Evolutionary conservation across 164 flowering plant genomes (phyloP), one percentile per base, ranked within the genome.

Genomic region (Chloranthus sessilifolius): DNA sequence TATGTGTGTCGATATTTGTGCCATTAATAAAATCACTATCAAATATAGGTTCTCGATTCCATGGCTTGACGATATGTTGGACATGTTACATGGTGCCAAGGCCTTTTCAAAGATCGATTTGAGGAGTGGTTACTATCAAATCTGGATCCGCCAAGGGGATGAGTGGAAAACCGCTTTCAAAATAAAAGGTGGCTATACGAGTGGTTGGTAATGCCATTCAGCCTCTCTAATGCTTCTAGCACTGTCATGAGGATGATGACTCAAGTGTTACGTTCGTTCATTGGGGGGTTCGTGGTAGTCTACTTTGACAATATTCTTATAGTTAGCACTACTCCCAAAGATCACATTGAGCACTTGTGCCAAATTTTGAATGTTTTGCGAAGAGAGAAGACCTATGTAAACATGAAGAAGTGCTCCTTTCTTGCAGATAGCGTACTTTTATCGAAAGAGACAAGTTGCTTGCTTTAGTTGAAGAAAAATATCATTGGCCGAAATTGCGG

Each of bases 11-110:
- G 37, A 48, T 48, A 48, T 36, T 17, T 8, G 27, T 1, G 52
- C 38, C 21, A 48, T 48, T 20, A 48, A 48, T n/a, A 48, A 48
- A 15, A 48, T 48, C 52, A 48, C 35, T 3, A 15, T 48, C 24
- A 48, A 48, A 26, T 48, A 48, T 31, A 16, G 20, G 33, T 45
- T 45, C 25, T 30, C 49, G 2, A 45, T 45, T 5, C 29, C 49
- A 16, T 4, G 49, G 2, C 49, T 24, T 24, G 17, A 45, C 33
- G 11, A 45, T 15, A 45, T 25, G 49, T 25, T 45, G 8, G 49
- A 45, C 7, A 45, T 45, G 20, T 15, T 45, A 30, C 14, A 2
- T 12, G 15, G 48, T 0, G 16, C 49, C 11, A 24, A 19, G 26
- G 20, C n/a, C 12, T 45, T 45, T 25, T 45, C 19, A 11, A 27